Conservation (phyloP, 768 basidiomycete genomes). For the Sarcodon sp. region DNA sequence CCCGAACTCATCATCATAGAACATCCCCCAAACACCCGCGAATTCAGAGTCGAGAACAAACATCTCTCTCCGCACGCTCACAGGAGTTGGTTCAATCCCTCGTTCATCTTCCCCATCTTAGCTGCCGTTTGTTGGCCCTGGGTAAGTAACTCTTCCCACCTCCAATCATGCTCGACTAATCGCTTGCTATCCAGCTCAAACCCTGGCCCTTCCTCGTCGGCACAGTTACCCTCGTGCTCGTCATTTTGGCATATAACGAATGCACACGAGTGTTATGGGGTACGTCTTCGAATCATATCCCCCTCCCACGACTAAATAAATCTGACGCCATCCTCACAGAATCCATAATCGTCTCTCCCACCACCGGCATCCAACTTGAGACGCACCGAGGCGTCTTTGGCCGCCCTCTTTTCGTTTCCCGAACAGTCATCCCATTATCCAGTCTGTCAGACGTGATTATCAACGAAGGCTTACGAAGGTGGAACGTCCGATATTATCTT, state of each 20-base stretch:
- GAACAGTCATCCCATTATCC: slow-evolving; percentile 47
- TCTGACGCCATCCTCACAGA: slow-evolving; percentile 26
- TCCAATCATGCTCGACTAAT: neutral
- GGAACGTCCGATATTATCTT: slow-evolving; percentile 64
- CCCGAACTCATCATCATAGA: neutral
- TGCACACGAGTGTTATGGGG: slow-evolving; percentile 36
- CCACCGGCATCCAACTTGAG: slow-evolving; percentile 66
- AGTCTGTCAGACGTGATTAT: slow-evolving; percentile 51
- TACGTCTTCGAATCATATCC: slow-evolving; percentile 10
- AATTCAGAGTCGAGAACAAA: neutral
- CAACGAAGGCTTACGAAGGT: slow-evolving; percentile 60
- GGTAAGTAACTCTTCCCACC: neutral
- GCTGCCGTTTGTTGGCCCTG: neutral
- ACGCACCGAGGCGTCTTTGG: slow-evolving; percentile 46
- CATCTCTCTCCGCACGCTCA: neutral
- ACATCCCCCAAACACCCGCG: neutral
- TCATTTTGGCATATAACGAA: slow-evolving; percentile 19
- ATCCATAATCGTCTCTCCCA: slow-evolving; percentile 53
- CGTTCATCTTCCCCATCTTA: neutral
- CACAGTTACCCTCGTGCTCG: slow-evolving; percentile 7
- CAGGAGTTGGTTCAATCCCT: neutral
- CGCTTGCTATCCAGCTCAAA: neutral
- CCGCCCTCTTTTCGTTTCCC: slow-evolving; percentile 17
- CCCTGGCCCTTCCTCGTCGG: neutral
- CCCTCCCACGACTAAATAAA: neutral